phyloP scores from a whole-genome alignment of 495 filamentous ascomycete genomes.

The Hypoxylon fragiforme region DNA sequence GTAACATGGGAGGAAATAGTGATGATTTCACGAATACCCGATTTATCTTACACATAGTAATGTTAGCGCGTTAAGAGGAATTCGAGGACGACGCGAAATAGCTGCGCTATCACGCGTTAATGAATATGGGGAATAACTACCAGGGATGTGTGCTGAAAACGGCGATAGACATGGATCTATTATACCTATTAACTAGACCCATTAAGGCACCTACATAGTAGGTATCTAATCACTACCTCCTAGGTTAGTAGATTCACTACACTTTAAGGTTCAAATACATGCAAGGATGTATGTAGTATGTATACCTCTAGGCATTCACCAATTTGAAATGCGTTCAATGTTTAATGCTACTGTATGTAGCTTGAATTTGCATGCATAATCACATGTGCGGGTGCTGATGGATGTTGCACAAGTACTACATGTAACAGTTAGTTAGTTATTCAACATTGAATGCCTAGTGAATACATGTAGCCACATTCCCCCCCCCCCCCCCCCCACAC shows the following conservation, averaged over 20 bases:
- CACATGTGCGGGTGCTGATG: no score
- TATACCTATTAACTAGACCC: not conserved
- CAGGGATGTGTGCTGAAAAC: slow-evolving; percentile 21
- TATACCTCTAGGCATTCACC: no score
- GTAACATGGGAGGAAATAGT: slow-evolving; percentile 4
- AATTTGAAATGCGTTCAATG: no score
- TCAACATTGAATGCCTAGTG: no score
- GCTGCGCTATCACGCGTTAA: slow-evolving; percentile 43
- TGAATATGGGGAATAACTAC: slow-evolving; percentile 16
- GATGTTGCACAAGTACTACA: no score
- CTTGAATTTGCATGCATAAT: no score
- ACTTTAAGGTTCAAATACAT: not conserved
- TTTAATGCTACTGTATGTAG: no score
- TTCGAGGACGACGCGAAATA: slow-evolving; percentile 34
- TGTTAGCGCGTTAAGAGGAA: slow-evolving; percentile 30
- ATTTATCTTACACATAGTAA: not conserved
- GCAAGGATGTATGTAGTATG: not conserved
- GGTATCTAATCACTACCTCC: not conserved
- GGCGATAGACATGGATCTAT: slow-evolving; percentile 1
- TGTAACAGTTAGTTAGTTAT: no score
- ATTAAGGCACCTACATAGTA: not conserved
- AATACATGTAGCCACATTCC: no score
- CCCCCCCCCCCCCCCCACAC: no score
- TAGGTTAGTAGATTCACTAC: not conserved
- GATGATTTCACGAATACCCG: slow-evolving; percentile 25